Evolutionary conservation across 352 stramenopile genomes (phyloP).

Genomic region (Globisporangium paddicum): DNA sequence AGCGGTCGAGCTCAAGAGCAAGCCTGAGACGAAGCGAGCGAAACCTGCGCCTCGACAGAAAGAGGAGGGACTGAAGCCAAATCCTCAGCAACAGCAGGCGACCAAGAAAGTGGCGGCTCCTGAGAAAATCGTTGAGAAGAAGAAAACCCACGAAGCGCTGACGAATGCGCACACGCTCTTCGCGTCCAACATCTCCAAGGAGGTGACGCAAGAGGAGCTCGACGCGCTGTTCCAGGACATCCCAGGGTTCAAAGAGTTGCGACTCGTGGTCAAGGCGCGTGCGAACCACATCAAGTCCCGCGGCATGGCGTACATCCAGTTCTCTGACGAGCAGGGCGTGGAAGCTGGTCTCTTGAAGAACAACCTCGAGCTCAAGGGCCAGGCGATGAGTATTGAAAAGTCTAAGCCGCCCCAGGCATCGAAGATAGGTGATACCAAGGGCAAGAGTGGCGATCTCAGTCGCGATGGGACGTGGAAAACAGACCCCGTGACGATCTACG

Average conservation of each 20-base stretch:
- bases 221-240: conserved; percentile 46
- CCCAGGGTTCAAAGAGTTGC: conserved; percentile 43
- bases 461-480: conserved; percentile 38
- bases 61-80: background rate
- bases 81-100: conserved; percentile 1
- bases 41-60: conserved; percentile 11
- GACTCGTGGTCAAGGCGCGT: conserved; percentile 60
- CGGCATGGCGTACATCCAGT: conserved; percentile 76
- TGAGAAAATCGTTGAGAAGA: conserved; percentile 22
- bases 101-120: conserved; percentile 1
- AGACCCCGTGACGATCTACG: conserved; percentile 49
- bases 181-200: conserved; percentile 60
- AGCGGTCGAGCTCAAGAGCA: background rate
- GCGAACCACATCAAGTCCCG: conserved; percentile 55
- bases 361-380: conserved; percentile 7
- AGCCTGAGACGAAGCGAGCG: conserved; percentile 18
- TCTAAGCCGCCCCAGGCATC: conserved; percentile 33
- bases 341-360: conserved; percentile 16
- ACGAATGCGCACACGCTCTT: conserved; percentile 69
- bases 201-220: conserved; percentile 46
- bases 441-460: background rate
- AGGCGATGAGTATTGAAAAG: conserved; percentile 42
- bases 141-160: conserved; percentile 25
- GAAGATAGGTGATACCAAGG: background rate
- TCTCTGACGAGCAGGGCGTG: conserved; percentile 39